phyloP scores from a whole-genome alignment of 106 monocot species.

The Dendrobium nobile region DNA sequence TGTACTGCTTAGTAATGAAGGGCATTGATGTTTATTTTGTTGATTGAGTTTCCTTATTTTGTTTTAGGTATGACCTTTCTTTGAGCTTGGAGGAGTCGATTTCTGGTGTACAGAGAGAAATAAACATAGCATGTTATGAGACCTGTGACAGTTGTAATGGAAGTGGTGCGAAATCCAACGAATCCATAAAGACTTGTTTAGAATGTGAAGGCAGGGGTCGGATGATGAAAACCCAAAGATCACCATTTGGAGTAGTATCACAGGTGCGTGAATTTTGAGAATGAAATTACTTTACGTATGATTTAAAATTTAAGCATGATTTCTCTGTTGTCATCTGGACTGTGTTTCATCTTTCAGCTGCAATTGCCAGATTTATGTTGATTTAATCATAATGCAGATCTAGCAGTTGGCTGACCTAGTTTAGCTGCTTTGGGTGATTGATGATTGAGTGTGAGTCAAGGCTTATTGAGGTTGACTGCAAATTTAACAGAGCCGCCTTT shows the following conservation, averaged over 20 bases:
- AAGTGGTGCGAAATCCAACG: slow-evolving; percentile 72
- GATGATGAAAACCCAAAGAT: slow-evolving; percentile 70
- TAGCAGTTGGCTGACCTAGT: neutral
- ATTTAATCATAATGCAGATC: neutral
- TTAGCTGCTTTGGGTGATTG: neutral
- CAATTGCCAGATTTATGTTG: neutral
- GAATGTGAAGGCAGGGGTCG: slow-evolving; percentile 82
- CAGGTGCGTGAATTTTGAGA: slow-evolving; percentile 39
- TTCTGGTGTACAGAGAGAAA: slow-evolving; percentile 50
- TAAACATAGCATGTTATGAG: slow-evolving; percentile 48
- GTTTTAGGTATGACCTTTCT: slow-evolving; percentile 65
- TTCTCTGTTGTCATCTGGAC: neutral
- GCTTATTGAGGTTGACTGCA: neutral
- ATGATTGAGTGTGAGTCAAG: neutral
- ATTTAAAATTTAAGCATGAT: neutral
- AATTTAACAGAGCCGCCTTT: neutral
- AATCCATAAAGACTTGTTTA: slow-evolving; percentile 55
- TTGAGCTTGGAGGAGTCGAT: slow-evolving; percentile 91
- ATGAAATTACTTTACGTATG: neutral
- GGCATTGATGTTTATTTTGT: neutral
- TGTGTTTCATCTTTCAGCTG: neutral
- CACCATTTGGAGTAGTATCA: slow-evolving; percentile 85
- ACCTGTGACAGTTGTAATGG: slow-evolving; percentile 76
- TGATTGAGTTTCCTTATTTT: neutral
- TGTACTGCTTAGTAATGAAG: neutral